These are phyloP conservation scores for Solanum clarkiae DNA, from an alignment of 257 asterid species.

Conservation along the genomic window DNA sequence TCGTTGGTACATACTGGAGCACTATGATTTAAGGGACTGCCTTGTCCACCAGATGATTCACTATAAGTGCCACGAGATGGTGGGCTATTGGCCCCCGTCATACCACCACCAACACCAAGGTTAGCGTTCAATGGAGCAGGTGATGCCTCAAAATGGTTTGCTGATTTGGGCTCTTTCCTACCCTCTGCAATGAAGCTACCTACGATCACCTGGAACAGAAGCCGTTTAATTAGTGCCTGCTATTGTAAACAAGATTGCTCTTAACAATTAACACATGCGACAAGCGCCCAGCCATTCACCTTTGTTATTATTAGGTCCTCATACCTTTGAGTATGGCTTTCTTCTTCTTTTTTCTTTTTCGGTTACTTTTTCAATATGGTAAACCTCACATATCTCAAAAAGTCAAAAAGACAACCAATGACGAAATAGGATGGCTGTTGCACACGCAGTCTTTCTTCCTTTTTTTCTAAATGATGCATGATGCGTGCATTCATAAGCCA, in stretches of 20 bases:
- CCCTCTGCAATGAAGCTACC: background rate
- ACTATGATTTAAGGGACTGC: background rate
- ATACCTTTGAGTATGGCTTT: background rate
- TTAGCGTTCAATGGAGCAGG: background rate
- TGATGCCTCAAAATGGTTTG: background rate
- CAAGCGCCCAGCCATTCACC: background rate
- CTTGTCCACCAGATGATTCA: background rate
- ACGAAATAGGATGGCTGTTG: background rate
- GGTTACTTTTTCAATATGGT: background rate
- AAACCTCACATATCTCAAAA: background rate
- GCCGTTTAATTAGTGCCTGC: background rate
- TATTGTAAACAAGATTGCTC: background rate
- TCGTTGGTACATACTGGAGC: background rate
- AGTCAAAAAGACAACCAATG: background rate
- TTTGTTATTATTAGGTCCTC: background rate
- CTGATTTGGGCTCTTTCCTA: background rate
- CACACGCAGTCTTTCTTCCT: background rate
- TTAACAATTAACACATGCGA: background rate
- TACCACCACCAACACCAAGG: background rate
- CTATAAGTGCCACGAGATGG: background rate
- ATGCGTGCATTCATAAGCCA: background rate
- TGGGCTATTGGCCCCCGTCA: background rate
- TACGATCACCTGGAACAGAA: background rate
- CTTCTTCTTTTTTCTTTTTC: background rate
- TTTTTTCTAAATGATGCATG: background rate